These are phyloP conservation scores for Calocybe gangraenosa DNA, from an alignment of 768 basidiomycete species.

Conservation along the genomic window DNA sequence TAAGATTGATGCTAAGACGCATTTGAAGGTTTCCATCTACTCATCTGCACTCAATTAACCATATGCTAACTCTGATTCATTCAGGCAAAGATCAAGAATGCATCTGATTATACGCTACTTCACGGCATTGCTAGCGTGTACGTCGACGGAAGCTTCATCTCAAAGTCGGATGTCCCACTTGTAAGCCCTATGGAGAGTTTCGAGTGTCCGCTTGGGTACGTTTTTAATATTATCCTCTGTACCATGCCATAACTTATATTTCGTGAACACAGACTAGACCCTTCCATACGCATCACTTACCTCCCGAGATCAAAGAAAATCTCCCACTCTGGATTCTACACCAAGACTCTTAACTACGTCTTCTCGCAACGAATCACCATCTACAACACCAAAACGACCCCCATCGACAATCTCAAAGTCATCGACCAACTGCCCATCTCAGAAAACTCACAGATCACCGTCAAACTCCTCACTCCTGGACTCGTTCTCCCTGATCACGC, in stretches of 20 bases:
- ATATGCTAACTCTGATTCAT: background rate
- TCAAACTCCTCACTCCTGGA: slow-evolving; percentile 34
- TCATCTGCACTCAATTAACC: no score
- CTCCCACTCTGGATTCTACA: background rate
- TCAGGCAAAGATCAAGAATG: slow-evolving; percentile 25
- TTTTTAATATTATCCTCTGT: no score
- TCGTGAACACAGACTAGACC: slow-evolving; percentile 32
- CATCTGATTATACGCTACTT: no score
- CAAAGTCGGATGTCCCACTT: no score
- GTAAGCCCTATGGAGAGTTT: slow-evolving; percentile 26
- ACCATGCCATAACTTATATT: no score
- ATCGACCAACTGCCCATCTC: slow-evolving; percentile 36
- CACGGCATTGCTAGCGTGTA: no score
- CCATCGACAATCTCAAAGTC: slow-evolving; percentile 28
- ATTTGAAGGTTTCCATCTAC: background rate
- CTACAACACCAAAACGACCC: slow-evolving; percentile 28
- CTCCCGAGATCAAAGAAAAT: background rate
- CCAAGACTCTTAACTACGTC: background rate
- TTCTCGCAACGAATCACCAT: background rate
- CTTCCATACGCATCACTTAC: slow-evolving; percentile 25
- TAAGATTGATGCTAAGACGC: slow-evolving; percentile 5
- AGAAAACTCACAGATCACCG: slow-evolving; percentile 32
- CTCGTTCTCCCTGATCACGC: slow-evolving; percentile 5
- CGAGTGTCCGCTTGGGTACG: slow-evolving; percentile 31
- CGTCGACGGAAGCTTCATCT: no score